Conservation (phyloP, 2,329 filamentous ascomycete species). For the Chaetothyriales sp. region DNA sequence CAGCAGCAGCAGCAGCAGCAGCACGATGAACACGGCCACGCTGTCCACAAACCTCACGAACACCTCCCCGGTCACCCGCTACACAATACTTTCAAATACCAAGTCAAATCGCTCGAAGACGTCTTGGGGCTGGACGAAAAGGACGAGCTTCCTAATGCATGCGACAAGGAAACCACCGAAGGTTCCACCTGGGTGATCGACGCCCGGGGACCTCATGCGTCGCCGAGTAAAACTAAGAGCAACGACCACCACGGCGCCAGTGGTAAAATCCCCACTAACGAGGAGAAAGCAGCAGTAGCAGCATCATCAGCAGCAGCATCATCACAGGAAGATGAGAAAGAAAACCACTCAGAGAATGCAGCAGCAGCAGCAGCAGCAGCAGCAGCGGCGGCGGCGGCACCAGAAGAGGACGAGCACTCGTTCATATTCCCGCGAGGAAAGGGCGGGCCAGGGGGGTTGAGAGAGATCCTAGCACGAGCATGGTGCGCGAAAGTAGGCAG, state of each 20-base stretch:
- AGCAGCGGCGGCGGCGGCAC: too few relatives aligned
- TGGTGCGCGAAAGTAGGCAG: slow-evolving; percentile 31
- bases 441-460: slow-evolving; percentile 15
- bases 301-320: background rate
- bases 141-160: slow-evolving; percentile 5
- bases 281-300: background rate
- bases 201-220: slow-evolving; percentile 3
- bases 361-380: too few relatives aligned
- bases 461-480: slow-evolving; percentile 28
- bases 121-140: slow-evolving; percentile 1
- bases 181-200: slow-evolving; percentile 12
- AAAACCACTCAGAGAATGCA: too few relatives aligned
- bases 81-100: slow-evolving; percentile 14
- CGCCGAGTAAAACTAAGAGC: too few relatives aligned
- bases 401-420: background rate
- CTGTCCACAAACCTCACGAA: slow-evolving; percentile 7
- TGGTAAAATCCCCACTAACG: background rate
- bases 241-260: background rate
- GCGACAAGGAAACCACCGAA: background rate
- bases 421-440: background rate
- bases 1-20: slow-evolving; percentile 3
- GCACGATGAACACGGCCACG: slow-evolving; percentile 3
- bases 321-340: slow-evolving; percentile 8
- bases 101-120: slow-evolving; percentile 9
- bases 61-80: slow-evolving; percentile 14